Percentiles rank a stretch among this genome's conserved stretches.
Conservation (phyloP, 768 basidiomycete species). For the Termitomyces titanicus region DNA sequence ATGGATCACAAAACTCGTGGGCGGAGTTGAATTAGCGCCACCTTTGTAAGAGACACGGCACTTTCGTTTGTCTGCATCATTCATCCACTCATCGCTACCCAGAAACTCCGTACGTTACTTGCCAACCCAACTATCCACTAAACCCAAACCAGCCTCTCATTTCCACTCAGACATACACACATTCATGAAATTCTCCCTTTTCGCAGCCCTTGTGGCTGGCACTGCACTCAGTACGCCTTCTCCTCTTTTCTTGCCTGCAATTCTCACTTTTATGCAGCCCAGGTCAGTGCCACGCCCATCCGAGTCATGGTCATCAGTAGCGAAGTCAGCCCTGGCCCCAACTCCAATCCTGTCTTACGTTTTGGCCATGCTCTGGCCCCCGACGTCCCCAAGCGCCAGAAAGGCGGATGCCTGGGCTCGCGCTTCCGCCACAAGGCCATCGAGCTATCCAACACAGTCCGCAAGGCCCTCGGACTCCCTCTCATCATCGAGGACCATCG, state of each 20-base stretch:
- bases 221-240: constrained; percentile 30
- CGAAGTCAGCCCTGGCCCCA: constrained; percentile 1
- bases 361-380: constrained; percentile 29
- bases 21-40: not conserved
- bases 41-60: too few species aligned
- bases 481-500: constrained; percentile 36
- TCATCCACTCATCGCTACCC: not conserved
- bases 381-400: constrained; percentile 20
- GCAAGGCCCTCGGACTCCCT: constrained; percentile 52
- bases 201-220: constrained; percentile 29
- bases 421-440: constrained; percentile 46
- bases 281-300: constrained; percentile 49
- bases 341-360: constrained; percentile 23
- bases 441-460: constrained; percentile 50
- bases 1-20: not conserved
- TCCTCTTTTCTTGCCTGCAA: not conserved
- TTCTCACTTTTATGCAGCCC: constrained; percentile 15
- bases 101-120: not conserved
- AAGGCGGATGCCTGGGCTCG: constrained; percentile 22
- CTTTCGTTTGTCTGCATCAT: not conserved
- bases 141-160: not conserved
- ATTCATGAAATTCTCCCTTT: constrained; percentile 15
- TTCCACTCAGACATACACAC: not conserved
- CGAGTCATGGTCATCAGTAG: constrained; percentile 34
- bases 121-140: not conserved